These are phyloP conservation scores for Schizothecium vesticola DNA, from an alignment of 495 filamentous ascomycete genomes.

Conservation along the genomic window DNA sequence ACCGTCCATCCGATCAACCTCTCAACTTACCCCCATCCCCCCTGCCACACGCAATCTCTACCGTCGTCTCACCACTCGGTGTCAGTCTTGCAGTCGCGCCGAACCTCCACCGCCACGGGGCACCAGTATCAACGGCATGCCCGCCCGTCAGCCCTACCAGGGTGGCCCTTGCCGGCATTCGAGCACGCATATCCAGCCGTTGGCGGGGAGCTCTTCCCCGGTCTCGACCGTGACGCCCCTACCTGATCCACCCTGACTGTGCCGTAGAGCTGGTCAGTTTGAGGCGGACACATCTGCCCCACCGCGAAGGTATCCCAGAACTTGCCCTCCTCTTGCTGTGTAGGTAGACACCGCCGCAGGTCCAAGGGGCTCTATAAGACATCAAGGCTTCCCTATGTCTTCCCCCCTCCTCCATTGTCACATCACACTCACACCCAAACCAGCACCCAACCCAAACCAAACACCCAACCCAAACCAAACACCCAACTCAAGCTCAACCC, in stretches of 20 bases:
- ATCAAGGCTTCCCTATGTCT: background rate
- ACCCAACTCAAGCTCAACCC: background rate
- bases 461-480: background rate
- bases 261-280: background rate
- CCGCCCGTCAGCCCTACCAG: background rate
- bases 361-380: background rate
- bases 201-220: background rate
- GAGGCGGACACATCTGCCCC: background rate
- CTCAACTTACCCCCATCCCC: background rate
- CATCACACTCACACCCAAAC: background rate
- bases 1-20: too few relatives aligned
- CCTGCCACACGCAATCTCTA: background rate
- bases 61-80: background rate
- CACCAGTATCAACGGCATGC: background rate
- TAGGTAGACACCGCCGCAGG: background rate
- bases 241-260: background rate
- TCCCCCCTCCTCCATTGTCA: background rate
- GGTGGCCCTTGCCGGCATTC: background rate
- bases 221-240: background rate
- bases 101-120: background rate
- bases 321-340: background rate
- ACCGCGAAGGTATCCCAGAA: too few relatives aligned
- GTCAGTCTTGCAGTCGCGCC: background rate
- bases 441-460: background rate
- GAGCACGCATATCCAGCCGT: background rate